Percentiles rank a stretch among this genome's conserved stretches.
Conservation (phyloP, 768 basidiomycete species). For the Pulveroboletus ravenelii region DNA sequence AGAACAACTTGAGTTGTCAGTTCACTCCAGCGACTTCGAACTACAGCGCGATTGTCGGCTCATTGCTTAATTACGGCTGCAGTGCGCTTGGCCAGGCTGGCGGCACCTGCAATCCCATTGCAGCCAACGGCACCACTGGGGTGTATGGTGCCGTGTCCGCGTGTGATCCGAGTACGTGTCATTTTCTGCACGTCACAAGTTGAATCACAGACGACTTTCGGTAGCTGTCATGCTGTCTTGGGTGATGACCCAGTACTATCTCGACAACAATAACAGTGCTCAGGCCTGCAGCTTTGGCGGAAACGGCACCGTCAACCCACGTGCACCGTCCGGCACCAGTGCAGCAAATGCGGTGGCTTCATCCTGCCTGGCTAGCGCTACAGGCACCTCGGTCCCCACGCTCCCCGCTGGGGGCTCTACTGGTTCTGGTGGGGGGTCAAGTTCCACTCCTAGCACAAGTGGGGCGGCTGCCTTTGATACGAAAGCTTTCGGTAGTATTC, state of each 20-base stretch:
- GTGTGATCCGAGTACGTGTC: constrained; percentile 71
- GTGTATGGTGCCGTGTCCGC: constrained; percentile 70
- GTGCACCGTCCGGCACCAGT: constrained; percentile 44
- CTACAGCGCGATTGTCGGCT: constrained; percentile 55
- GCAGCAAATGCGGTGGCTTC: constrained; percentile 53
- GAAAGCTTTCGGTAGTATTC: constrained; percentile 36
- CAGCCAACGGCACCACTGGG: constrained; percentile 68
- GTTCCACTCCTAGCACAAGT: constrained; percentile 17
- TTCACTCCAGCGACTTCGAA: constrained; percentile 64
- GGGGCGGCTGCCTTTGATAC: constrained; percentile 27
- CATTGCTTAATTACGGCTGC: constrained; percentile 66
- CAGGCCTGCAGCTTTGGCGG: constrained; percentile 76
- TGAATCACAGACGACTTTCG: constrained; percentile 3
- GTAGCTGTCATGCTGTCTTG: constrained; percentile 76
- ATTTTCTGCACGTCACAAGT: neutral
- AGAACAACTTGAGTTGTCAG: constrained; percentile 62
- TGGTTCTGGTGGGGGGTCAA: constrained; percentile 15
- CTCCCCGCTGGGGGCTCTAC: constrained; percentile 33
- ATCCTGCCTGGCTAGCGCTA: constrained; percentile 63
- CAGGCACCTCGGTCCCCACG: constrained; percentile 60
- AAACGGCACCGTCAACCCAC: constrained; percentile 72
- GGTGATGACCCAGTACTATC: constrained; percentile 77
- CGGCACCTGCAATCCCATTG: constrained; percentile 63
- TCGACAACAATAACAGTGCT: constrained; percentile 50
- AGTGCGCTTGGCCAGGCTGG: constrained; percentile 54